Percentiles rank a stretch among this genome's conserved stretches.
phyloP scores from a whole-genome alignment of 306 rosid species.

The Herpetospermum pedunculosum region DNA sequence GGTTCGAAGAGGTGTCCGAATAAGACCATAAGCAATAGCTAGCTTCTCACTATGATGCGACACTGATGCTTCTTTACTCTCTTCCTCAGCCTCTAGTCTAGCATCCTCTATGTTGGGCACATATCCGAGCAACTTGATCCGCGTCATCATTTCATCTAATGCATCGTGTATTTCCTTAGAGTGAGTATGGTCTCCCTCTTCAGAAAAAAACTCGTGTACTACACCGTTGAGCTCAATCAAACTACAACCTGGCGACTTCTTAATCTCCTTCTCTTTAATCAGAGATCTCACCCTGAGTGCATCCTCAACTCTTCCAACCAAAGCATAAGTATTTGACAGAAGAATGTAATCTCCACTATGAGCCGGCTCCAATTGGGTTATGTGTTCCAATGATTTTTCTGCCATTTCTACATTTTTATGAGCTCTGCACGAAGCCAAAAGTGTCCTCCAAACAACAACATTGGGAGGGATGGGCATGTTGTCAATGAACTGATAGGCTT shows the following conservation, averaged over 20 bases:
- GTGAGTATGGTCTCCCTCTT: conserved; percentile 33
- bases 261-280: conserved; percentile 35
- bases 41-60: conserved; percentile 65
- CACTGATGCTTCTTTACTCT: conserved; percentile 34
- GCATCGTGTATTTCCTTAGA: conserved; percentile 37
- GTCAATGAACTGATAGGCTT: conserved; percentile 36
- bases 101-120: conserved; percentile 40
- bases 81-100: conserved; percentile 60
- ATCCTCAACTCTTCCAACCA: conserved; percentile 34
- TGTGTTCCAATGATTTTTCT: conserved; percentile 36
- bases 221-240: conserved; percentile 43
- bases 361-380: conserved; percentile 31
- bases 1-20: conserved; percentile 32
- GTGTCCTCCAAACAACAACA: conserved; percentile 50
- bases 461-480: conserved; percentile 46
- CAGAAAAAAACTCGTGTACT: conserved; percentile 46
- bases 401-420: conserved; percentile 34
- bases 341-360: conserved; percentile 58
- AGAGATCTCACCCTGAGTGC: conserved; percentile 33
- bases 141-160: conserved; percentile 36
- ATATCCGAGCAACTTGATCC: conserved; percentile 35
- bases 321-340: conserved; percentile 42
- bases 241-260: conserved; percentile 54
- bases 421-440: conserved; percentile 48
- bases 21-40: conserved; percentile 51